Base-by-base conservation (phyloP, 2,329 filamentous ascomycete species). In the Nemania sp. region DNA sequence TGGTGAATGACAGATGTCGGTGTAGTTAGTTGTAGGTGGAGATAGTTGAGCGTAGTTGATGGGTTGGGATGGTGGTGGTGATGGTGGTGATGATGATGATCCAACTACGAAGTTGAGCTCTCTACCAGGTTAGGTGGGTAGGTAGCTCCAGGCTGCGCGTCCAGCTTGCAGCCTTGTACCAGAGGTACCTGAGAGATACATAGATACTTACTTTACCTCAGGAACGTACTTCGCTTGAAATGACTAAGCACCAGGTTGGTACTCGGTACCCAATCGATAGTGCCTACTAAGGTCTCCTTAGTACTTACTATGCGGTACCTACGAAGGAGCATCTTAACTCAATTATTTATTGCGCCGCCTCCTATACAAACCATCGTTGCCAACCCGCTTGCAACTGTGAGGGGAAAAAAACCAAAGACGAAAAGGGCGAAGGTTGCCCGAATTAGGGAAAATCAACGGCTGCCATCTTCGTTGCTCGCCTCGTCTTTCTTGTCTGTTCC, bases 101-200 rank as follows among this genome's bases (percentile, higher is more conserved):
- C n/a, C n/a, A n/a, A n/a, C n/a, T n/a, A n/a, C n/a, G n/a, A n/a
- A n/a, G n/a, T n/a, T n/a, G n/a, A n/a, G n/a, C n/a, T n/a, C n/a
- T n/a, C n/a, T n/a, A n/a, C n/a, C n/a, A n/a, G n/a, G 54, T 45
- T 61, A n/a, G 12, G 21, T 35, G 51, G 61, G 57, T 57, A 64
- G 62, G 56, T 47, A 69, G 63, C 65, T 66, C 43, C 57, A 57
- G 61, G 60, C 65, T 67, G 65, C 70, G 69, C 68, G 69, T 71
- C 66, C 58, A 76, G 72, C 79, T 81, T 79, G 81, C 75, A 82
- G 81, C 82, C 82, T 84, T 83, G 78, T n/a, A 4, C 35, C n/a
- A n/a, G n/a, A n/a, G n/a, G n/a, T n/a, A n/a, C n/a, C n/a, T n/a
- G n/a, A n/a, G n/a, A n/a, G n/a, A n/a, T n/a, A n/a, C n/a, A n/a